Percentiles rank a stretch among this genome's conserved stretches.
Evolutionary conservation across 2,329 filamentous ascomycete genomes (phyloP).

Genomic region (Botrytis elliptica): DNA sequence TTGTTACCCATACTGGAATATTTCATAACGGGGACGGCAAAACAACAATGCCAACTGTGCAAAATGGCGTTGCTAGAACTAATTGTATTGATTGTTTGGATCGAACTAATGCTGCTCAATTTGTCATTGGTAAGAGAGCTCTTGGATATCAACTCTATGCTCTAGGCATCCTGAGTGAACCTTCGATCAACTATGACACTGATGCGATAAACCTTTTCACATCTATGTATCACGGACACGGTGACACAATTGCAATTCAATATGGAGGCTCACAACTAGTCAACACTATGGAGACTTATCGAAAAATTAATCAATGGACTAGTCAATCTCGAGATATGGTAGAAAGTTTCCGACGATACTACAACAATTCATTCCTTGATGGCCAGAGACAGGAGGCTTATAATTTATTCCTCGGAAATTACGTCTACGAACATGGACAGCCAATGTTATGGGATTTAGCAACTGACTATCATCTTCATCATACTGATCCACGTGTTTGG

Average conservation of each 20-base stretch:
- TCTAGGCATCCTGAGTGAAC: slow-evolving; percentile 78
- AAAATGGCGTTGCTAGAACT: slow-evolving; percentile 90
- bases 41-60: slow-evolving; percentile 64
- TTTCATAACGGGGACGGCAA: slow-evolving; percentile 86
- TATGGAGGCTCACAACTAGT: slow-evolving; percentile 97
- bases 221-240: slow-evolving; percentile 97
- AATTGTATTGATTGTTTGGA: slow-evolving; percentile 99
- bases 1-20: slow-evolving; percentile 83
- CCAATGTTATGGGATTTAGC: slow-evolving; percentile 96
- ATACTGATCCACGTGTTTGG: slow-evolving; percentile 77
- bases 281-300: slow-evolving; percentile 98
- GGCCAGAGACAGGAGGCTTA: slow-evolving; percentile 98
- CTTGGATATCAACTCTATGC: slow-evolving; percentile 90
- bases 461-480: slow-evolving; percentile 95
- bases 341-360: slow-evolving; percentile 97
- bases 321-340: slow-evolving; percentile 98
- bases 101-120: slow-evolving; percentile 95
- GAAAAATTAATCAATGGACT: slow-evolving; percentile 98
- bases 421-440: slow-evolving; percentile 80
- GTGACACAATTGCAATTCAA: slow-evolving; percentile 95
- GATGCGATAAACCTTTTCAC: slow-evolving; percentile 96
- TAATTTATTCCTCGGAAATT: slow-evolving; percentile 95
- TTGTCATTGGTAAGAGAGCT: slow-evolving; percentile 93
- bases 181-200: slow-evolving; percentile 85
- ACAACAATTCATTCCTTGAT: slow-evolving; percentile 97